Evolutionary conservation across 139 green algal species (phyloP).

Genomic region (Monoraphidium neglectum): DNA sequence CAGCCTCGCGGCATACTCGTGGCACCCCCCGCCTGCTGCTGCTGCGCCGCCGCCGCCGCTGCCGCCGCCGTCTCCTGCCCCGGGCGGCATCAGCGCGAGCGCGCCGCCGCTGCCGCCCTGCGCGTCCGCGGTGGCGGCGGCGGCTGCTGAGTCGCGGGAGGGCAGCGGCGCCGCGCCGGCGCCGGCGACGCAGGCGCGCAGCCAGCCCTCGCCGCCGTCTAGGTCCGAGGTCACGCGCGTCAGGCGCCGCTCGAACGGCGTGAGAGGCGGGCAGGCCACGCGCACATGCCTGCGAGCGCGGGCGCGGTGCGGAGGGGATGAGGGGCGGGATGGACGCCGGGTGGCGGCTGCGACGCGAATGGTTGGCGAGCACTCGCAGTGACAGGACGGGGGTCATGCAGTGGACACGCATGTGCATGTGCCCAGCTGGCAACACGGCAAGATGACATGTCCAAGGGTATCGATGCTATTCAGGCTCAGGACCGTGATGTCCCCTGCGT

Average conservation of each 20-base stretch:
- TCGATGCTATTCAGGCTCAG: too few relatives aligned
- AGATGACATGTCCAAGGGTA: too few relatives aligned
- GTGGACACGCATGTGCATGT: neutral
- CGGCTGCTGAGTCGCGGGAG: neutral
- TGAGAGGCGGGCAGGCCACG: constrained; percentile 6
- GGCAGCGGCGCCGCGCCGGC: neutral
- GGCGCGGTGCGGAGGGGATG: too few relatives aligned
- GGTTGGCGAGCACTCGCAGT: too few relatives aligned
- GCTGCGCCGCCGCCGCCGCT: neutral
- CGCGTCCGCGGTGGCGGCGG: neutral
- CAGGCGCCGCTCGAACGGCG: constrained; percentile 18
- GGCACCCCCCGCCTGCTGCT: neutral
- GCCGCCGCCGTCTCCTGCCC: neutral
- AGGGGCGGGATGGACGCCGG: too few relatives aligned
- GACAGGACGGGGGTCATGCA: neutral
- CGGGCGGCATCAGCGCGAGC: neutral
- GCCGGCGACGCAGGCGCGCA: constrained; percentile 15
- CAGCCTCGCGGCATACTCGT: constrained; percentile 17
- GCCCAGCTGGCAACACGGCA: neutral
- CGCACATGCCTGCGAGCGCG: neutral
- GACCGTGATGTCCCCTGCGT: too few relatives aligned
- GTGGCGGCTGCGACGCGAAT: too few relatives aligned
- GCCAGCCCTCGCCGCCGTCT: constrained; percentile 15
- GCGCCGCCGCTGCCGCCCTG: too few relatives aligned
- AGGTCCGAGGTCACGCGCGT: constrained; percentile 9